Percentiles rank a stretch among this genome's conserved stretches.
Evolutionary conservation across 495 filamentous ascomycete species (phyloP).

Genomic region (Trichocladium uniseriatum): DNA sequence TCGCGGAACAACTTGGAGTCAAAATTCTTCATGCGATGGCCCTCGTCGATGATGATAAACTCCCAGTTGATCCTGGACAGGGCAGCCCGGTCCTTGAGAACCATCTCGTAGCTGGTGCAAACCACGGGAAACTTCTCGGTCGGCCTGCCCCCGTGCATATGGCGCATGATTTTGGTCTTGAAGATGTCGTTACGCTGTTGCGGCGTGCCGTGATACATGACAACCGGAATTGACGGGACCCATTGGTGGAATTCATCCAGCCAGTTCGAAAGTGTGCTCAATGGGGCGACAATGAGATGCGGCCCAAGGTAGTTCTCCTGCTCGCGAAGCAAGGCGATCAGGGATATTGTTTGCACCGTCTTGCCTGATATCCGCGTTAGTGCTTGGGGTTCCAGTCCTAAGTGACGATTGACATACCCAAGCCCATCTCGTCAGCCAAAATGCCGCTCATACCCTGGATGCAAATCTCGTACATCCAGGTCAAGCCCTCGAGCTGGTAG

Average conservation of each 20-base stretch:
- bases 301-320: constrained; percentile 72
- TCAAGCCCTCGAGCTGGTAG: constrained; percentile 90
- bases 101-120: constrained; percentile 91
- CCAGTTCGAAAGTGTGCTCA: constrained; percentile 94
- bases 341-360: constrained; percentile 86
- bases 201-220: constrained; percentile 83
- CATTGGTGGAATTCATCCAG: constrained; percentile 88
- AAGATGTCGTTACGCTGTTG: constrained; percentile 64
- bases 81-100: constrained; percentile 76
- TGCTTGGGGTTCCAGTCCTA: too few relatives aligned
- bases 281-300: constrained; percentile 78
- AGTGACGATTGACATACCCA: constrained; percentile 43
- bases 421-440: constrained; percentile 93
- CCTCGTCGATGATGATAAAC: constrained; percentile 97
- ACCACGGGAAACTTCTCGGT: constrained; percentile 73
- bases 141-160: constrained; percentile 35
- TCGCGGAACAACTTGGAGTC: constrained; percentile 86
- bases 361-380: constrained; percentile 41
- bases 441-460: constrained; percentile 87
- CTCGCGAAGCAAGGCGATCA: constrained; percentile 82
- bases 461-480: constrained; percentile 83
- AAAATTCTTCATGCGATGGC: constrained; percentile 94
- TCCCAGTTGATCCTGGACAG: constrained; percentile 82
- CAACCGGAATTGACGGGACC: constrained; percentile 75
- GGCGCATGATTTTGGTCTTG: constrained; percentile 50